phyloP scores from a whole-genome alignment of 164 flowering plant species.

The Vitis rotundifolia region DNA sequence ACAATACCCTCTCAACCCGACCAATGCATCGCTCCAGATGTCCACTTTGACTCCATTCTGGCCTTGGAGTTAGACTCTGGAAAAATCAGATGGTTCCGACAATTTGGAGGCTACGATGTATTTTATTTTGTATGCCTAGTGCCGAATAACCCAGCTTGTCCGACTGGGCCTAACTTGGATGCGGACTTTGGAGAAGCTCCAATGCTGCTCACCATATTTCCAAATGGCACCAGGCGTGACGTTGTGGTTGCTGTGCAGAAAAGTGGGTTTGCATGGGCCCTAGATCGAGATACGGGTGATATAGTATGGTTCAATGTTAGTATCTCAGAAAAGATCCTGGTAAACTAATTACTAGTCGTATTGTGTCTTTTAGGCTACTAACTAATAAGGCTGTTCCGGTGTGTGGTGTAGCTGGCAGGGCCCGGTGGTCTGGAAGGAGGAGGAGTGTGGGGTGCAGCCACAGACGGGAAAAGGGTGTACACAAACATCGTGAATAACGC shows the following conservation, averaged over 20 bases:
- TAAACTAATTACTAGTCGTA: too few species aligned
- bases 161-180: conserved; percentile 52
- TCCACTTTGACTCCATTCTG: conserved; percentile 35
- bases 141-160: conserved; percentile 42
- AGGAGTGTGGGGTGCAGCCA: conserved; percentile 59
- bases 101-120: conserved; percentile 48
- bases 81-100: conserved; percentile 37
- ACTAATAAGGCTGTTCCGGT: too few species aligned
- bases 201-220: conserved; percentile 28
- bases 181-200: conserved; percentile 64
- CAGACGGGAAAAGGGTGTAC: conserved; percentile 40
- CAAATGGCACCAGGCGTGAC: conserved; percentile 31
- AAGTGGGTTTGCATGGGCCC: conserved; percentile 64
- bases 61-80: conserved; percentile 44
- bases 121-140: conserved; percentile 36
- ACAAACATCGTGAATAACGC: conserved; percentile 44
- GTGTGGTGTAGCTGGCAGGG: conserved; percentile 37
- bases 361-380: not conserved
- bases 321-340: not conserved
- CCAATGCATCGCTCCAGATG: conserved; percentile 38
- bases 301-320: conserved; percentile 52
- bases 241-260: conserved; percentile 58
- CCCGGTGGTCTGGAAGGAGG: conserved; percentile 50
- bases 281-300: conserved; percentile 48
- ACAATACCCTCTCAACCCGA: conserved; percentile 37